A percentile compares a stretch with the other conserved stretches of the same genome.
These are phyloP conservation scores for Boletus reticulatus DNA, from an alignment of 768 basidiomycete species.

Conservation along the genomic window DNA sequence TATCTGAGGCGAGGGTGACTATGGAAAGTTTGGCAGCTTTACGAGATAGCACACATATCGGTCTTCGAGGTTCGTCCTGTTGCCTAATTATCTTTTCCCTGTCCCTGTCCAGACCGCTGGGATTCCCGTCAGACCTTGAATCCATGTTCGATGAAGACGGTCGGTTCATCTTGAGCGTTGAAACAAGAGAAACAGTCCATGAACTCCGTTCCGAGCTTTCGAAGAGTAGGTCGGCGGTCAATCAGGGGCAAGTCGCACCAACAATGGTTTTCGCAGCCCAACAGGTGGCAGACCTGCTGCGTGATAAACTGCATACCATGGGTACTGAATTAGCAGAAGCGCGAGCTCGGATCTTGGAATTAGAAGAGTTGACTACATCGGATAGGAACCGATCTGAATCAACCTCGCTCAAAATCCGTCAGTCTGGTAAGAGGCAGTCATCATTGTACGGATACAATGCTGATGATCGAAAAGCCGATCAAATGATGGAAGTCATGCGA, in stretches of 20 bases:
- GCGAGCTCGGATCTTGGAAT: constrained; percentile 36
- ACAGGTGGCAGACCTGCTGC: constrained; percentile 48
- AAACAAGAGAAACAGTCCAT: constrained; percentile 28
- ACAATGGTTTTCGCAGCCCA: constrained; percentile 34
- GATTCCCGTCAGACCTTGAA: constrained; percentile 24
- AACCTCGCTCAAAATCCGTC: constrained; percentile 20
- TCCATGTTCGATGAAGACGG: constrained; percentile 27
- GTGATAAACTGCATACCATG: constrained; percentile 43
- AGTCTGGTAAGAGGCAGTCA: constrained; percentile 21
- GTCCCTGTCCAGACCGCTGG: background rate
- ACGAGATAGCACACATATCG: constrained; percentile 16
- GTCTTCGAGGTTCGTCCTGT: constrained; percentile 27
- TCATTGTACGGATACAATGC: background rate
- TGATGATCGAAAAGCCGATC: constrained; percentile 22
- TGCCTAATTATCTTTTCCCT: background rate
- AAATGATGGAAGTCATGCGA: constrained; percentile 21
- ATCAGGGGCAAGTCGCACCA: background rate
- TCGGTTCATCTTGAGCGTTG: constrained; percentile 22
- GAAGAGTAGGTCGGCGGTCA: constrained; percentile 27
- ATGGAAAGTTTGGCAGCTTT: constrained; percentile 26
- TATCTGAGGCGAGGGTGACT: constrained; percentile 24
- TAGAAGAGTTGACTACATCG: constrained; percentile 29
- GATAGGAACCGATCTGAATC: constrained; percentile 25
- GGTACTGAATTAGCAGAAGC: constrained; percentile 44
- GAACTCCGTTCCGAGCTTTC: constrained; percentile 37